Conservation (phyloP, 2,329 filamentous ascomycete genomes). For the Acephala macrosclerotiorum region DNA sequence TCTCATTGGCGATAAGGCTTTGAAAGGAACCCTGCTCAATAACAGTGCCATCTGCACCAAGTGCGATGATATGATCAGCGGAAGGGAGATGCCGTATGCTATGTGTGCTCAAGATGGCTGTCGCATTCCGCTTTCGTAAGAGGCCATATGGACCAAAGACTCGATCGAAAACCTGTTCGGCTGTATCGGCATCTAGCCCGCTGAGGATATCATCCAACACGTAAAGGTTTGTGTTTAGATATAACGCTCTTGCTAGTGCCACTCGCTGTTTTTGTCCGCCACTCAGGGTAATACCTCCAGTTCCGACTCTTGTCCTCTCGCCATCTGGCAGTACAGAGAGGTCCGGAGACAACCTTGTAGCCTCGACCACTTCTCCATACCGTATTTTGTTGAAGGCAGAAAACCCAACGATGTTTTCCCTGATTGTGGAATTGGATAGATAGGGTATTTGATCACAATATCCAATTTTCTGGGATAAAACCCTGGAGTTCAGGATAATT, state of each 20-base stretch:
- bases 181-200: constrained; percentile 37
- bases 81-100: constrained; percentile 39
- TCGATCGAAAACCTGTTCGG: constrained; percentile 28
- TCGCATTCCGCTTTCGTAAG: constrained; percentile 38
- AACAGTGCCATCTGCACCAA: constrained; percentile 45
- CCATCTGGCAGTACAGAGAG: constrained; percentile 33
- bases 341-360: constrained; percentile 33
- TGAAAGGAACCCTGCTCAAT: constrained; percentile 48
- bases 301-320: constrained; percentile 34
- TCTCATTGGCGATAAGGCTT: constrained; percentile 23
- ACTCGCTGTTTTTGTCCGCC: constrained; percentile 33
- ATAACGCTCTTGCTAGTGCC: constrained; percentile 39
- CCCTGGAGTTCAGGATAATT: not conserved
- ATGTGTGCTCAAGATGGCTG: constrained; percentile 47
- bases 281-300: constrained; percentile 27
- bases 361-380: constrained; percentile 44
- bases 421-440: constrained; percentile 48
- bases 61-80: constrained; percentile 49
- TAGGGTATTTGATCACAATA: constrained; percentile 17
- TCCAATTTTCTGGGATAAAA: constrained; percentile 4
- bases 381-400: constrained; percentile 44
- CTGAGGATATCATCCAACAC: constrained; percentile 39
- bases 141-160: constrained; percentile 28
- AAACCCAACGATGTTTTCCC: constrained; percentile 49
- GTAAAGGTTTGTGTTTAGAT: constrained; percentile 15